Conservation (phyloP, 2,329 filamentous ascomycete species). For the Pestalotiopsis sp. region DNA sequence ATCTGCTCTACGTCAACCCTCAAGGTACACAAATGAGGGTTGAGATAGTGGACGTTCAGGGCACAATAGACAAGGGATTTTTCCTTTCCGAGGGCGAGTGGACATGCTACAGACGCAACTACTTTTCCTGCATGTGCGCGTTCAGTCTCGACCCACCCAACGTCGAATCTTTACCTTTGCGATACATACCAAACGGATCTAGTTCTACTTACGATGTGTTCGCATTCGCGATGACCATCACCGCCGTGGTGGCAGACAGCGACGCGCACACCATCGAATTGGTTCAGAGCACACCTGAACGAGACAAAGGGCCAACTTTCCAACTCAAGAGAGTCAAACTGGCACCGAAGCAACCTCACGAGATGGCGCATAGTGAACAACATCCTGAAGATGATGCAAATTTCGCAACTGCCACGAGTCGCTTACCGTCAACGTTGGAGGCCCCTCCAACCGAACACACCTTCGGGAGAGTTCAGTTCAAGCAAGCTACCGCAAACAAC, state of each 20-base stretch:
- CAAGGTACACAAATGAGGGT: slow-evolving; percentile 45
- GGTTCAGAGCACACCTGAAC: slow-evolving; percentile 88
- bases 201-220: slow-evolving; percentile 66
- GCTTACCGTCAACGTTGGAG: slow-evolving; percentile 28
- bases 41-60: slow-evolving; percentile 69
- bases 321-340: slow-evolving; percentile 72
- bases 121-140: slow-evolving; percentile 83
- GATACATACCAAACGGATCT: slow-evolving; percentile 50
- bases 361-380: slow-evolving; percentile 44
- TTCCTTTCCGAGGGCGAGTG: slow-evolving; percentile 82
- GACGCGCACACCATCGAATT: slow-evolving; percentile 78
- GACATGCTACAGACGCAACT: slow-evolving; percentile 92
- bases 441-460: slow-evolving; percentile 55
- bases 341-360: slow-evolving; percentile 60
- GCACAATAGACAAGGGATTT: slow-evolving; percentile 87
- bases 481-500: slow-evolving; percentile 91
- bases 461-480: slow-evolving; percentile 93
- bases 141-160: slow-evolving; percentile 68
- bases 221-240: slow-evolving; percentile 81
- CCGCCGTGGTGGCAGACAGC: slow-evolving; percentile 78
- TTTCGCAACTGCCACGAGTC: slow-evolving; percentile 41
- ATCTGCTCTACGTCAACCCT: slow-evolving; percentile 62
- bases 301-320: slow-evolving; percentile 82
- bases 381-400: slow-evolving; percentile 31
- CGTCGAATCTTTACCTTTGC: slow-evolving; percentile 39